Conservation (phyloP, 2,329 filamentous ascomycete genomes). For the Penicillium brasilianum region DNA sequence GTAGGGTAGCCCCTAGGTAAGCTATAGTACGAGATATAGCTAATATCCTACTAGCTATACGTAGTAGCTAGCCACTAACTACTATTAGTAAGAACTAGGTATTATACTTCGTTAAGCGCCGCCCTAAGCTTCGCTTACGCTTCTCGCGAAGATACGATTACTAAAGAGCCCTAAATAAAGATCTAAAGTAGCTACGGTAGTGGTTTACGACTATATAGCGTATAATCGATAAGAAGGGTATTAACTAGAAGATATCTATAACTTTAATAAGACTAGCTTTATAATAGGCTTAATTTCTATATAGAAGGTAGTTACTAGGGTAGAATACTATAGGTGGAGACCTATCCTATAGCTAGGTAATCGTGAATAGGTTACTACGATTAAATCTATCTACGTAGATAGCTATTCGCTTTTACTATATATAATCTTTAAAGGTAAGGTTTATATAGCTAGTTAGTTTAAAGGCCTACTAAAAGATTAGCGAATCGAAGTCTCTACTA, state of each 20-base stretch:
- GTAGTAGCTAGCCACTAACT: not conserved
- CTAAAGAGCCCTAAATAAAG: not conserved
- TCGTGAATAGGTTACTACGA: not conserved
- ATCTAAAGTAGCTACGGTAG: not conserved
- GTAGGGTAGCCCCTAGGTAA: not conserved
- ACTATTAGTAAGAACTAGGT: conserved; percentile 1
- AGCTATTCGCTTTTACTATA: conserved; percentile 7
- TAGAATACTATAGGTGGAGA: conserved; percentile 4
- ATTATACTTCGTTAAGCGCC: not conserved
- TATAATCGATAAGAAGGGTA: not conserved
- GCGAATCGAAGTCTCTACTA: too few species aligned
- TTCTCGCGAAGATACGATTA: conserved; percentile 6
- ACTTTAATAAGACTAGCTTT: conserved; percentile 19
- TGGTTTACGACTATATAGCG: conserved; percentile 6
- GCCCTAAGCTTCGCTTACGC: not conserved
- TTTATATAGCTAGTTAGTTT: conserved; percentile 8
- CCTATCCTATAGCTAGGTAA: not conserved
- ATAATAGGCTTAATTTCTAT: conserved; percentile 10
- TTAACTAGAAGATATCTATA: conserved; percentile 18
- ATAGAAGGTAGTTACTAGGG: conserved; percentile 16
- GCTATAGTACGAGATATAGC: conserved; percentile 8
- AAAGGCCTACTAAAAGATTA: conserved; percentile 7
- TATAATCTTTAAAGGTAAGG: conserved; percentile 11
- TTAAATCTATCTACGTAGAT: not conserved
- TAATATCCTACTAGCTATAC: conserved; percentile 4